Evolutionary conservation across 192 early-diverging fungal genomes (phyloP), one percentile per base, ranked within the genome.

Genomic region (Backusella westeae): DNA sequence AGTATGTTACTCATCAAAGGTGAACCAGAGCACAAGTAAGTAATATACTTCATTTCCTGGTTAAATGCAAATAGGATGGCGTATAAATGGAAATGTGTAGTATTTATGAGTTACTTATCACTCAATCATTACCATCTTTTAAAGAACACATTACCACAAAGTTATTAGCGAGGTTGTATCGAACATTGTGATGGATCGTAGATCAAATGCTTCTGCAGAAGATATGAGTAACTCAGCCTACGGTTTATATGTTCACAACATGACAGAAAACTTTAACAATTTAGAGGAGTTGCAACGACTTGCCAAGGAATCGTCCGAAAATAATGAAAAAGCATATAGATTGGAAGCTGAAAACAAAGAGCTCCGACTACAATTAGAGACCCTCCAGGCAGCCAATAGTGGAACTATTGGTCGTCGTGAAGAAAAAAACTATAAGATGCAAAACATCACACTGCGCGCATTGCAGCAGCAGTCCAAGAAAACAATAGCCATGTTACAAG

Each of bases 141-240:
- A 5, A 69, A 92, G 90, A 72, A 87, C 87, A 6, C 87, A 91
- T 34, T 95, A 94, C 78, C 89, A 90, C 75, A 93, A 94, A 78
- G 82, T 93, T 12, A 89, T 94, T 67, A 89, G 91, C 77, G 86
- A 89, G 26, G 83, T 94, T 19, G 87, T 93, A 29, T 88, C 90
- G 2, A 91, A 95, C 65, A 85, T 94, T 4, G 94, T 95, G 17
- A 86, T 94, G 81, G 92, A 95, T 73, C 86, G 92, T 7, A 87
- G 89, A 66, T 72, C 78, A 15, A 80, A 79, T 4, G 46, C 67
- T 3, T 42, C 52, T 15, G 71, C 76, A 10, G 90, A 91, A 26
- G 86, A 89, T 36, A 90, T 91, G 75, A 84, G 86, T 12, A 34
- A 23, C 26, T 82, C 87, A 74, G 87, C 87, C 68, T 88, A 89